Conservation (phyloP, 352 stramenopile genomes). For the Phytophthora agathidicida region DNA sequence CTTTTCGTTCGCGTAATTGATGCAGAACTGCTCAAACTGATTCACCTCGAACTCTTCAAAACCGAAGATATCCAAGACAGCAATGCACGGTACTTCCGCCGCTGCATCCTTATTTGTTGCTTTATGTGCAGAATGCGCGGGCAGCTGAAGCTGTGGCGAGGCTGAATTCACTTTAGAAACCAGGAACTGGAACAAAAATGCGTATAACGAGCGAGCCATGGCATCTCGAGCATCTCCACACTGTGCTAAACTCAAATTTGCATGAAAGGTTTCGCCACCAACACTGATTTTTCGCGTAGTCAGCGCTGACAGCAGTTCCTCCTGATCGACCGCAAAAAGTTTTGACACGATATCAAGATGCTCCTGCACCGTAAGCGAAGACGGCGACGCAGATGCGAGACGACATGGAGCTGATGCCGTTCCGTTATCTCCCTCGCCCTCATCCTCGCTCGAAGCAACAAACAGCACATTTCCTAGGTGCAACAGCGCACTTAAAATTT, state of each 20-base stretch:
- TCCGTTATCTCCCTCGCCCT: slow-evolving; percentile 52
- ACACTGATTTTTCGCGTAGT: slow-evolving; percentile 78
- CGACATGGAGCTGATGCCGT: slow-evolving; percentile 42
- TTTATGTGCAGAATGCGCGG: slow-evolving; percentile 10
- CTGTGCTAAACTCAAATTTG: slow-evolving; percentile 72
- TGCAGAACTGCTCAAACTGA: slow-evolving; percentile 83
- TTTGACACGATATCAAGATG: slow-evolving; percentile 50
- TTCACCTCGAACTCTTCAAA: slow-evolving; percentile 91
- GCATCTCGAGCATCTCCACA: slow-evolving; percentile 74
- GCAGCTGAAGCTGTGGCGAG: slow-evolving; percentile 30
- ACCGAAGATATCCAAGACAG: slow-evolving; percentile 91
- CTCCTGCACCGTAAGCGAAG: slow-evolving; percentile 40
- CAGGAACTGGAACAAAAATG: slow-evolving; percentile 84
- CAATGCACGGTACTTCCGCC: slow-evolving; percentile 55
- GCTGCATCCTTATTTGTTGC: slow-evolving; percentile 21
- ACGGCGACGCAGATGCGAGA: slow-evolving; percentile 39
- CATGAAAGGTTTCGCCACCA: slow-evolving; percentile 64
- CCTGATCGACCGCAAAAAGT: slow-evolving; percentile 51
- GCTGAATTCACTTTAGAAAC: slow-evolving; percentile 79
- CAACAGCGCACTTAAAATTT: slow-evolving; percentile 72
- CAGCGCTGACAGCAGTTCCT: slow-evolving; percentile 56
- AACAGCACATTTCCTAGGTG: slow-evolving; percentile 88
- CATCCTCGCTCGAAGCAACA: slow-evolving; percentile 59
- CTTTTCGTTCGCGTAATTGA: slow-evolving; percentile 86
- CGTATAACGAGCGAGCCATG: slow-evolving; percentile 81